phyloP scores from a whole-genome alignment of 306 rosid genomes.

The Sophora flavescens region DNA sequence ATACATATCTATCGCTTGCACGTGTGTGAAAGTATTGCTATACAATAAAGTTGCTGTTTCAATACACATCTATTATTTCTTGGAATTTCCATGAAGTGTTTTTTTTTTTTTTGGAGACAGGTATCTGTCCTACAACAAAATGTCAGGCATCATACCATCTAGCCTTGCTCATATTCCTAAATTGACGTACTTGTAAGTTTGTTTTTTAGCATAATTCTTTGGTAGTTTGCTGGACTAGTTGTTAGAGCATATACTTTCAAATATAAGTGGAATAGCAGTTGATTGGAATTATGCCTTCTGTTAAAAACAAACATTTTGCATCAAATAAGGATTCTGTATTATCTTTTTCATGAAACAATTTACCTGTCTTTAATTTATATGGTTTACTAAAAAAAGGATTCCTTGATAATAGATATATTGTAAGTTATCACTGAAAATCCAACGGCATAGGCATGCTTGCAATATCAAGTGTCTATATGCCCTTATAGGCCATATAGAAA shows the following conservation, averaged over 20 bases:
- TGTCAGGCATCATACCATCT: constrained; percentile 91
- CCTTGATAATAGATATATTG: not conserved
- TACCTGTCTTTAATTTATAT: constrained; percentile 1
- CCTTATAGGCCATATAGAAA: too few relatives aligned
- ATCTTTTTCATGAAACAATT: not conserved
- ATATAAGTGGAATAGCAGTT: constrained; percentile 20
- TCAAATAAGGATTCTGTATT: constrained; percentile 10
- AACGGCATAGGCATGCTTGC: constrained; percentile 7
- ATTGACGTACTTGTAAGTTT: constrained; percentile 90
- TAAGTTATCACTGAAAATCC: constrained; percentile 13
- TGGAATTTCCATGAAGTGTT: constrained; percentile 18
- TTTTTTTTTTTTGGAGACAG: constrained; percentile 60
- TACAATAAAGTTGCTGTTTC: not conserved
- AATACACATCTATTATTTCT: constrained; percentile 18
- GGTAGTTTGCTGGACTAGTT: constrained; percentile 40
- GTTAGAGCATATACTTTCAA: constrained; percentile 3
- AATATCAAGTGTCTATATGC: too few relatives aligned
- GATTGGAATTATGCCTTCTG: constrained; percentile 3
- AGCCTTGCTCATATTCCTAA: constrained; percentile 83
- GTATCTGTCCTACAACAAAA: constrained; percentile 93
- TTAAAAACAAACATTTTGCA: not conserved
- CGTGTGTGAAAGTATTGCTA: not conserved
- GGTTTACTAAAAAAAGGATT: not conserved
- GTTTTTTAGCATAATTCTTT: constrained; percentile 35
- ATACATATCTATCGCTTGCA: not conserved